Evolutionary conservation across 2,329 filamentous ascomycete genomes (phyloP).

Genomic region (Fusarium mundagurra): DNA sequence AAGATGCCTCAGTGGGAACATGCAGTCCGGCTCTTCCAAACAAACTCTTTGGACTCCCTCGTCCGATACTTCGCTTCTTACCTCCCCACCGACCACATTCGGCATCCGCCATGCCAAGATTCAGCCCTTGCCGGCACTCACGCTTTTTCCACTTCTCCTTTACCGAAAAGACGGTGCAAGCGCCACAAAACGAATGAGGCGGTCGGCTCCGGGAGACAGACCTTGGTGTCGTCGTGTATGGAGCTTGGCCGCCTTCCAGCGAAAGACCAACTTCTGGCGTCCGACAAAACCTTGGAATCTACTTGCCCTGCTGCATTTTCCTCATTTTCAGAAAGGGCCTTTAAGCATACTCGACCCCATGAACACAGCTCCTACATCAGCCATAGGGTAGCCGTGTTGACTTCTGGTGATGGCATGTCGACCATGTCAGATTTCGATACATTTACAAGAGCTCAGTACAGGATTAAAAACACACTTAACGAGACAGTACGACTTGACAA

Average conservation of each 20-base stretch:
- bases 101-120: constrained; percentile 2
- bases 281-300: background rate
- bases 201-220: background rate
- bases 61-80: constrained; percentile 51
- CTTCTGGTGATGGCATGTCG: background rate
- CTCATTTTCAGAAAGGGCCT: background rate
- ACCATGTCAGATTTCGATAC: background rate
- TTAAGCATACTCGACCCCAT: background rate
- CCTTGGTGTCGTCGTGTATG: background rate
- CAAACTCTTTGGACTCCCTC: background rate
- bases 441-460: background rate
- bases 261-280: background rate
- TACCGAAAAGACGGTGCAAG: background rate
- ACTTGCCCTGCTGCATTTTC: background rate
- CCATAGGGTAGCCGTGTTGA: background rate
- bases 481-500: background rate
- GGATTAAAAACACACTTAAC: no score
- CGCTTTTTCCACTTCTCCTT: background rate
- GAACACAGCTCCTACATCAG: background rate
- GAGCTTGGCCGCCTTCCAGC: background rate
- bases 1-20: constrained; percentile 50
- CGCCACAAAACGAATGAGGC: background rate
- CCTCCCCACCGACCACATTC: constrained; percentile 58
- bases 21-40: background rate
- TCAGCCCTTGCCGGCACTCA: background rate